Conservation (phyloP, 805 yeast genomes). For the Aciculoconidium aculeatum region DNA sequence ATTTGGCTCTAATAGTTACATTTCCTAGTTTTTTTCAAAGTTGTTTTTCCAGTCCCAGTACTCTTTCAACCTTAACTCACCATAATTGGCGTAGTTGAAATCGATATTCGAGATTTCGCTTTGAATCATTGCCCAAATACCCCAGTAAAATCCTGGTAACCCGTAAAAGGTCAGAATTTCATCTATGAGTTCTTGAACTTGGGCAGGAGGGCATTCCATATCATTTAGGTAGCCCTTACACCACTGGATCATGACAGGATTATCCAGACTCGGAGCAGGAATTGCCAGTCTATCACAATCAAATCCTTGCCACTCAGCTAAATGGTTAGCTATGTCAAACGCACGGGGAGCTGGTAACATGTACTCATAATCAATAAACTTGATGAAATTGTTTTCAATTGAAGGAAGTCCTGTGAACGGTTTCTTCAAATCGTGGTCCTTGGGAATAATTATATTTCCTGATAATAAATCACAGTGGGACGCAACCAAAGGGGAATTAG, state of each 20-base stretch:
- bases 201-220: slow-evolving; percentile 18
- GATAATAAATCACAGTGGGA: slow-evolving; percentile 68
- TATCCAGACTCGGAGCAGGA: slow-evolving; percentile 43
- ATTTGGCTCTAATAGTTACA: too few species aligned
- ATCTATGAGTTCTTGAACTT: slow-evolving; percentile 41
- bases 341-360: slow-evolving; percentile 70
- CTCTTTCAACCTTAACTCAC: slow-evolving; percentile 54
- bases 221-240: slow-evolving; percentile 47
- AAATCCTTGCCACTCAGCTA: slow-evolving; percentile 80
- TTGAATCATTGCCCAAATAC: slow-evolving; percentile 78
- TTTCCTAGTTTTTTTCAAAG: slow-evolving; percentile 2
- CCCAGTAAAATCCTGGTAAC: slow-evolving; percentile 81
- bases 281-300: slow-evolving; percentile 58
- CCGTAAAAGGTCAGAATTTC: slow-evolving; percentile 65
- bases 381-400: slow-evolving; percentile 34
- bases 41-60: slow-evolving; percentile 62
- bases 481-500: slow-evolving; percentile 50
- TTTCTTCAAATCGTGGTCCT: slow-evolving; percentile 14
- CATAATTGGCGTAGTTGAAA: slow-evolving; percentile 61
- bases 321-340: slow-evolving; percentile 69
- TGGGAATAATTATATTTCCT: slow-evolving; percentile 67
- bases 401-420: slow-evolving; percentile 13
- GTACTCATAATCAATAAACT: slow-evolving; percentile 68
- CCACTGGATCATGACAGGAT: slow-evolving; percentile 51
- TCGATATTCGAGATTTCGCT: slow-evolving; percentile 63